Evolutionary conservation across 768 basidiomycete genomes (phyloP).

Genomic region (Boletus subcaerulescens): DNA sequence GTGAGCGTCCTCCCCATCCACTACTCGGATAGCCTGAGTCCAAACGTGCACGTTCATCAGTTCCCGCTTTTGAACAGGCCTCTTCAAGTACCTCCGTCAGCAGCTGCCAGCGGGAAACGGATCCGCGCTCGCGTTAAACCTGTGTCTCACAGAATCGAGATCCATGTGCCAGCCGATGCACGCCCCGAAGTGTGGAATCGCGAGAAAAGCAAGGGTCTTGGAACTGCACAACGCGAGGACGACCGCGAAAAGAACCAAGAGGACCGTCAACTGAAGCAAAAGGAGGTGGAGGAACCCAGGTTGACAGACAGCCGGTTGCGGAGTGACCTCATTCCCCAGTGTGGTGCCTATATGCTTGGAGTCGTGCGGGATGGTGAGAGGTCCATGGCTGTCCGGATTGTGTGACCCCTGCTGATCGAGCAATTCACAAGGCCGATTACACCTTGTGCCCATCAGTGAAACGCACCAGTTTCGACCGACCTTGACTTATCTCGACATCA

Average conservation of each 20-base stretch:
- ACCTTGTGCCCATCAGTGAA: conserved; percentile 75
- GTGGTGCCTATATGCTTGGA: conserved; percentile 72
- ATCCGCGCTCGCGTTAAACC: conserved; percentile 74
- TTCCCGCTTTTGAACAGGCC: conserved; percentile 75
- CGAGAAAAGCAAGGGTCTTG: conserved; percentile 66
- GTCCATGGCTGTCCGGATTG: background rate
- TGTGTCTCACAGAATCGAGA: conserved; percentile 57
- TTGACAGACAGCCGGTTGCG: conserved; percentile 67
- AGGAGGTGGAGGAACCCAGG: conserved; percentile 56
- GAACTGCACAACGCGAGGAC: conserved; percentile 63
- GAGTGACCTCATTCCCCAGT: conserved; percentile 68
- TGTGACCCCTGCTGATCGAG: conserved; percentile 9
- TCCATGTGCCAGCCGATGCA: conserved; percentile 80
- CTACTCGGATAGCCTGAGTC: conserved; percentile 56
- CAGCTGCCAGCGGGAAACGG: conserved; percentile 66
- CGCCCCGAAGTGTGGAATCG: conserved; percentile 78
- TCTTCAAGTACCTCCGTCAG: conserved; percentile 74
- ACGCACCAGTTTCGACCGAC: conserved; percentile 83
- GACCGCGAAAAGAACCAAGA: conserved; percentile 79
- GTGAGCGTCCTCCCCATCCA: conserved; percentile 70
- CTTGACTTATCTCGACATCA: conserved; percentile 73
- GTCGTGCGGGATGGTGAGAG: conserved; percentile 65
- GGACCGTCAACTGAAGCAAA: conserved; percentile 37
- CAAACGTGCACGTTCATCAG: conserved; percentile 75
- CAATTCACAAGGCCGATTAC: conserved; percentile 53